A percentile compares a stretch with the other conserved stretches of the same genome.
These are phyloP conservation scores for Trichopus zeylanicus DNA, from an alignment of 116 monocot species.

Conservation along the genomic window DNA sequence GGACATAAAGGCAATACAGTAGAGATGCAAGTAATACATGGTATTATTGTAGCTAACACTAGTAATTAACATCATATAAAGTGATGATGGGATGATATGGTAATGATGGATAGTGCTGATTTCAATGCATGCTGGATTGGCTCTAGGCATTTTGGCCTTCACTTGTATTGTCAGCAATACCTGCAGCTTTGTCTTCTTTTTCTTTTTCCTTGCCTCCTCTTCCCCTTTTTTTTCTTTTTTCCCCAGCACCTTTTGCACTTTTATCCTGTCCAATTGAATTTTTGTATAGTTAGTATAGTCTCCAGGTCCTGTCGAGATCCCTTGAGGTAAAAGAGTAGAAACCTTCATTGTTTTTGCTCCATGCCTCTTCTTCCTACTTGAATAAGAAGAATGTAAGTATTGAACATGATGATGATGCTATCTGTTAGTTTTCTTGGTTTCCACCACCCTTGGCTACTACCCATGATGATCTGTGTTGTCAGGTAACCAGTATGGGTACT, in stretches of 20 bases:
- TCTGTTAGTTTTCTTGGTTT: conserved; percentile 8
- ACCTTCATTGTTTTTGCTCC: background rate
- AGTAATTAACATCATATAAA: conserved; percentile 8
- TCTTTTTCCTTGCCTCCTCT: conserved; percentile 7
- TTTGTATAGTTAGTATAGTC: conserved; percentile 12
- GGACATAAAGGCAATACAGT: background rate
- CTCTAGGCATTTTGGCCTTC: conserved; percentile 18
- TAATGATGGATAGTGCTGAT: conserved; percentile 40
- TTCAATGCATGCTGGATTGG: conserved; percentile 27
- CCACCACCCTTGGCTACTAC: conserved; percentile 19
- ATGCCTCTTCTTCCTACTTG: background rate
- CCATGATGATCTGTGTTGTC: conserved; percentile 79
- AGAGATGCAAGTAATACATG: conserved; percentile 2
- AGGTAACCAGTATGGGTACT: conserved; percentile 66
- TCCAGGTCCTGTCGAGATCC: background rate
- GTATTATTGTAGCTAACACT: conserved; percentile 8
- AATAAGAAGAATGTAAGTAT: background rate
- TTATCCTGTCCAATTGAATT: conserved; percentile 17
- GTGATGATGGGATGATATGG: conserved; percentile 27
- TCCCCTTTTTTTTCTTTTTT: conserved; percentile 16
- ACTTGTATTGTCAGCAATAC: conserved; percentile 20
- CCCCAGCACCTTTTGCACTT: background rate
- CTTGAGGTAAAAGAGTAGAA: background rate
- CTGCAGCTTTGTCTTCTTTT: conserved; percentile 21
- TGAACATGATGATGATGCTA: conserved; percentile 4